phyloP scores from a whole-genome alignment of 1,284 basidiomycete species.

The Marasmius oreades region DNA sequence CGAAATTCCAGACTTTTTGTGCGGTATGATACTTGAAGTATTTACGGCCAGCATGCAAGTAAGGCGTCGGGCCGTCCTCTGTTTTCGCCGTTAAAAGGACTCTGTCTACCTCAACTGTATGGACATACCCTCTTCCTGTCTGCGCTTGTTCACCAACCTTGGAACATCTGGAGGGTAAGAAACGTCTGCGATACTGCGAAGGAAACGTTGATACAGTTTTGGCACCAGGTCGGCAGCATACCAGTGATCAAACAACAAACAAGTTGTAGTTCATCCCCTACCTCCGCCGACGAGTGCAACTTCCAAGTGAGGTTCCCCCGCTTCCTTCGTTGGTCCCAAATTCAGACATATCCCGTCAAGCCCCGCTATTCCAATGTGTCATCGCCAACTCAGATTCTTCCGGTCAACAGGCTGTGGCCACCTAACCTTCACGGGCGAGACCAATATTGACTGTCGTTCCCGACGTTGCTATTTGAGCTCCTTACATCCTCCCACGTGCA shows the following conservation, averaged over 20 bases:
- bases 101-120: background rate
- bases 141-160: background rate
- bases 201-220: background rate
- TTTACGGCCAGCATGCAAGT: slow-evolving; percentile 2
- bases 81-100: slow-evolving; percentile 14
- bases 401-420: slow-evolving; percentile 52
- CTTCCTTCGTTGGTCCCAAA: slow-evolving; percentile 18
- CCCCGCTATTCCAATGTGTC: slow-evolving; percentile 48
- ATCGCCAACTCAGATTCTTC: slow-evolving; percentile 53
- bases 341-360: slow-evolving; percentile 12
- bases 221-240: background rate
- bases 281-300: slow-evolving; percentile 50
- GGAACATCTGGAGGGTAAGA: background rate
- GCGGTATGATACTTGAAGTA: slow-evolving; percentile 5
- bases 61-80: slow-evolving; percentile 10
- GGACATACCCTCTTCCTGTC: background rate
- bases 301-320: background rate
- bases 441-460: slow-evolving; percentile 50
- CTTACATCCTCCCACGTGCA: slow-evolving; percentile 47
- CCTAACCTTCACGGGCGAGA: slow-evolving; percentile 46
- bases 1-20: slow-evolving; percentile 10
- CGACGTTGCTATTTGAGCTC: slow-evolving; percentile 43
- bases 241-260: background rate
- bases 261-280: slow-evolving; percentile 42
- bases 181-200: background rate